A percentile compares a stretch with the other conserved stretches of the same genome.
Conservation (phyloP, 2,329 filamentous ascomycete species). For the Epichloe sylvatica region DNA sequence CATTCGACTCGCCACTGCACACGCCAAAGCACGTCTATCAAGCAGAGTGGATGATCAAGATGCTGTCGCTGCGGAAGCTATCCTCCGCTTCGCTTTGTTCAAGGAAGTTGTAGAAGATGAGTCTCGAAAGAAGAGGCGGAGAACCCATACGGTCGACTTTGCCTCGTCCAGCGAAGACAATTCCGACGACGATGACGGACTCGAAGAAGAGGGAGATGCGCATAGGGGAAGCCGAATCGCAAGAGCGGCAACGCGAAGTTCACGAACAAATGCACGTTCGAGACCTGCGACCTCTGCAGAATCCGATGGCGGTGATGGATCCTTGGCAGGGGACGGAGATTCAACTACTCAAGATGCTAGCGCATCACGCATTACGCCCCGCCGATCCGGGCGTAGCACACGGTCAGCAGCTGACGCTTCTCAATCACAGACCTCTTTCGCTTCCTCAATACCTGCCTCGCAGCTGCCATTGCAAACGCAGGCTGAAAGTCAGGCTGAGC, state of each 20-base stretch:
- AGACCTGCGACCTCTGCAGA: constrained; percentile 9
- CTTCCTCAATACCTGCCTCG: constrained; percentile 66
- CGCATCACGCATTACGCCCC: constrained; percentile 20
- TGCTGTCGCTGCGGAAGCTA: constrained; percentile 72
- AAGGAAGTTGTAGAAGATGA: constrained; percentile 79
- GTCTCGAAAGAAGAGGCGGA: constrained; percentile 71
- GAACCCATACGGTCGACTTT: constrained; percentile 44
- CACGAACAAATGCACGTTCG: not conserved
- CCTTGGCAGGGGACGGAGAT: not conserved
- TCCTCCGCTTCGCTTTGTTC: constrained; percentile 89
- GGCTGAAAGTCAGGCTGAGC: constrained; percentile 29
- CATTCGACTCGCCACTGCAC: constrained; percentile 93
- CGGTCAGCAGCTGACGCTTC: constrained; percentile 24
- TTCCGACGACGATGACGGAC: constrained; percentile 41
- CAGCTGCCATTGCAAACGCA: constrained; percentile 41
- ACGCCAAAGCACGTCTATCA: constrained; percentile 83
- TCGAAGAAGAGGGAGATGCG: constrained; percentile 43
- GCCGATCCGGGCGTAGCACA: constrained; percentile 25
- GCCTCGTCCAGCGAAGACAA: constrained; percentile 46
- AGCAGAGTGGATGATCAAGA: constrained; percentile 82
- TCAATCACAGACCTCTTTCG: constrained; percentile 48
- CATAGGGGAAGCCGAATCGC: constrained; percentile 30
- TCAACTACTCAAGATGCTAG: not conserved
- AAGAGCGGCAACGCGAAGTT: constrained; percentile 13
- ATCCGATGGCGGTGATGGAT: constrained; percentile 19